Evolutionary conservation across 2,329 filamentous ascomycete genomes (phyloP).

Genomic region (Botryotinia narcissicola): DNA sequence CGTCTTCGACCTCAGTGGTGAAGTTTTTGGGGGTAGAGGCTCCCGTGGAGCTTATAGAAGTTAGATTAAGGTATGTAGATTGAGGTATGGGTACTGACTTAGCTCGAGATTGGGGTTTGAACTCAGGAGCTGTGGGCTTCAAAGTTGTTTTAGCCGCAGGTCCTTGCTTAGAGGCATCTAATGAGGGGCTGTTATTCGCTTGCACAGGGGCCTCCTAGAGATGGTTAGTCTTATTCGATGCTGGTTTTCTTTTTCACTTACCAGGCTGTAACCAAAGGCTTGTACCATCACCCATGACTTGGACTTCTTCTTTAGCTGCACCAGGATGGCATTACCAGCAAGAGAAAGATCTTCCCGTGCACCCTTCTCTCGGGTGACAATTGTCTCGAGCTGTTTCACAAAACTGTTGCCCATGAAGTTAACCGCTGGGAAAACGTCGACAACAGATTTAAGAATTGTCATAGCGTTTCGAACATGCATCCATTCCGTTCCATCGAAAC

Average conservation of each 20-base stretch:
- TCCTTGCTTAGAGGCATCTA: slow-evolving; percentile 16
- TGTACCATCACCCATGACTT: slow-evolving; percentile 72
- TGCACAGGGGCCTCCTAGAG: slow-evolving; percentile 26
- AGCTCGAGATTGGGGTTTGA: slow-evolving; percentile 52
- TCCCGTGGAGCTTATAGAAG: slow-evolving; percentile 35
- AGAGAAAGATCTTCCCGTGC: slow-evolving; percentile 72
- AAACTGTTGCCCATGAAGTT: slow-evolving; percentile 80
- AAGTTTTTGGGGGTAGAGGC: slow-evolving; percentile 34
- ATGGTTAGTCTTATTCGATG: slow-evolving; percentile 35
- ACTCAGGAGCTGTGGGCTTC: slow-evolving; percentile 60
- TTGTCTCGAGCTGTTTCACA: slow-evolving; percentile 61
- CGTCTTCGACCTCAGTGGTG: slow-evolving; percentile 62
- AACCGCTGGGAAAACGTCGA: slow-evolving; percentile 81
- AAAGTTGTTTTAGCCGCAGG: slow-evolving; percentile 44
- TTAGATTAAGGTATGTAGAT: slow-evolving; percentile 37
- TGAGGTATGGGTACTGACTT: slow-evolving; percentile 31
- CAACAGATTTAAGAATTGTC: slow-evolving; percentile 76
- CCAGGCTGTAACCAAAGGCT: slow-evolving; percentile 65
- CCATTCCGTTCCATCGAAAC: slow-evolving; percentile 81
- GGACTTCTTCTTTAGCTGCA: slow-evolving; percentile 65
- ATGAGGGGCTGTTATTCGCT: slow-evolving; percentile 21
- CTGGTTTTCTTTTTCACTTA: slow-evolving; percentile 42
- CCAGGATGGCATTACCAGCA: slow-evolving; percentile 68
- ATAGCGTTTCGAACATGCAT: slow-evolving; percentile 98
- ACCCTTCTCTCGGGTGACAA: slow-evolving; percentile 61